Evolutionary conservation across 768 basidiomycete species (phyloP).

Genomic region (Lactarius tabidus): DNA sequence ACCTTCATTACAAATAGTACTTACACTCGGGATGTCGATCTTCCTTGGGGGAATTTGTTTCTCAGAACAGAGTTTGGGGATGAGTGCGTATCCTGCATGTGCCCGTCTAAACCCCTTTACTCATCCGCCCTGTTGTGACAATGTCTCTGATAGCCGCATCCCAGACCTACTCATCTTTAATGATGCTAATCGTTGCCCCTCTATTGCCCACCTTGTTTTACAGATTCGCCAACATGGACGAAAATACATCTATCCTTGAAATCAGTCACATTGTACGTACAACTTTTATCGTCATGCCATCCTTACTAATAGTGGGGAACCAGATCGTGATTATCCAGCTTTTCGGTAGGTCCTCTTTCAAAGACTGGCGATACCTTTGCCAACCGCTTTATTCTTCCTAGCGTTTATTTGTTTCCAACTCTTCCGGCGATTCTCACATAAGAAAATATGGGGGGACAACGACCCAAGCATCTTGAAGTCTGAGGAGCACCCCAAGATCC

Average conservation of each 20-base stretch:
- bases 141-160: slow-evolving; percentile 42
- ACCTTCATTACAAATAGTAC: slow-evolving; percentile 41
- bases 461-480: neutral
- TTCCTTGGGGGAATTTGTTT: too few relatives aligned
- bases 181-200: slow-evolving; percentile 76
- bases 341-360: slow-evolving; percentile 39
- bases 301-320: neutral
- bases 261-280: slow-evolving; percentile 50
- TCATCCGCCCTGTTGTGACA: neutral
- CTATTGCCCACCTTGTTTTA: slow-evolving; percentile 80
- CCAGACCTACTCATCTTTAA: slow-evolving; percentile 69
- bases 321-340: slow-evolving; percentile 51
- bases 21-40: slow-evolving; percentile 88
- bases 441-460: slow-evolving; percentile 45
- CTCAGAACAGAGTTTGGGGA: too few relatives aligned
- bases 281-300: neutral
- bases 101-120: neutral
- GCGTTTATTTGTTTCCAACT: slow-evolving; percentile 49
- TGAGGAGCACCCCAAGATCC: neutral
- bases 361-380: neutral
- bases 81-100: slow-evolving; percentile 44
- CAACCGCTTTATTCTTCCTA: slow-evolving; percentile 28
- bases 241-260: slow-evolving; percentile 41
- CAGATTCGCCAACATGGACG: slow-evolving; percentile 39
- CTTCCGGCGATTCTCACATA: slow-evolving; percentile 56